phyloP scores from a whole-genome alignment of 2,329 filamentous ascomycete genomes.

The Trichothecium sympodiale region DNA sequence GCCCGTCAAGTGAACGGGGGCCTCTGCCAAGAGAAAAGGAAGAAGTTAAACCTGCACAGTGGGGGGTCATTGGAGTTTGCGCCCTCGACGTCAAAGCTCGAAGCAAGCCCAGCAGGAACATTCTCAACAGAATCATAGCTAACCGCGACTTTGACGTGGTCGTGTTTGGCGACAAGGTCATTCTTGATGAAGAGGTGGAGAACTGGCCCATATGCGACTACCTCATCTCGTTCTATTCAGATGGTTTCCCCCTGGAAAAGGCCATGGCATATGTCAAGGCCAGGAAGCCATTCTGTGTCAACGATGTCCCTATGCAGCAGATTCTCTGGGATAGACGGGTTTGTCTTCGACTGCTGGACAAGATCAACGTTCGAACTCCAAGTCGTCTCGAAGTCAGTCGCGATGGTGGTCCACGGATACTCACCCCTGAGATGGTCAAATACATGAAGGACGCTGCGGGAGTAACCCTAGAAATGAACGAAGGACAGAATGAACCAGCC shows the following conservation, averaged over 20 bases:
- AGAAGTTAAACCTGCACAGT: slow-evolving; percentile 46
- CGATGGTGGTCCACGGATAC: slow-evolving; percentile 74
- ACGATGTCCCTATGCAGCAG: slow-evolving; percentile 95
- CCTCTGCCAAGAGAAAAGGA: slow-evolving; percentile 45
- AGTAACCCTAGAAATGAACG: slow-evolving; percentile 59
- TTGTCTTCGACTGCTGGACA: slow-evolving; percentile 78
- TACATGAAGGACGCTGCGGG: slow-evolving; percentile 74
- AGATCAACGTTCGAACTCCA: slow-evolving; percentile 81
- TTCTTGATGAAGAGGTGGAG: slow-evolving; percentile 89
- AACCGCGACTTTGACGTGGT: slow-evolving; percentile 93
- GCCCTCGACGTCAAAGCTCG: slow-evolving; percentile 91
- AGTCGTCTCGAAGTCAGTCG: slow-evolving; percentile 82
- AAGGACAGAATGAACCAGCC: slow-evolving; percentile 49
- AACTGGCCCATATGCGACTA: slow-evolving; percentile 97
- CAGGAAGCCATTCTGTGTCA: slow-evolving; percentile 92
- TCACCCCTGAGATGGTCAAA: slow-evolving; percentile 69
- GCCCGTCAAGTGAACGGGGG: slow-evolving; percentile 60
- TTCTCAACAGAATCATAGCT: slow-evolving; percentile 80
- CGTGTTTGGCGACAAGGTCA: slow-evolving; percentile 98
- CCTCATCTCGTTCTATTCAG: slow-evolving; percentile 95
- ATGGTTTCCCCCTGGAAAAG: slow-evolving; percentile 93
- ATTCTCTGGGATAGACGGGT: slow-evolving; percentile 91
- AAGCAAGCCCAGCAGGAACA: slow-evolving; percentile 94
- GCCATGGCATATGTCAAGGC: slow-evolving; percentile 91
- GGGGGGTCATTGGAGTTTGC: slow-evolving; percentile 78